A percentile compares a stretch with the other conserved stretches of the same genome.
Conservation (phyloP, 768 basidiomycete genomes). For the Mycena sanguinolenta region DNA sequence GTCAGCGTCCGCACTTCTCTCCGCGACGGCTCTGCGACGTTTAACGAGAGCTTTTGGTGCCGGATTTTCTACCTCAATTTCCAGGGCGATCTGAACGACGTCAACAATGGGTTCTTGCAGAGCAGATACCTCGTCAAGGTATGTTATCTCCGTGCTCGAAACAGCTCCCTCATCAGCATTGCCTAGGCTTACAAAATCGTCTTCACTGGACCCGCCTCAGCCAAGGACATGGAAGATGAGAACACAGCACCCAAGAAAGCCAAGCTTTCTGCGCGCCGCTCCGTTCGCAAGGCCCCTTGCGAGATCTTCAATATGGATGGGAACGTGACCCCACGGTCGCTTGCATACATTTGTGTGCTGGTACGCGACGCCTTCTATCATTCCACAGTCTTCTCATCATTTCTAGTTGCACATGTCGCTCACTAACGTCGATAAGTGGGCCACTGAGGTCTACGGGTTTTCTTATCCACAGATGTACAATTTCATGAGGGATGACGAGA, state of each 20-base stretch:
- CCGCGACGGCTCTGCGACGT: background rate
- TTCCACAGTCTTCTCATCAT: background rate
- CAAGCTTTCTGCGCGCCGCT: background rate
- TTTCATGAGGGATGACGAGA: too few relatives aligned
- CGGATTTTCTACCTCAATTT: conserved; percentile 21
- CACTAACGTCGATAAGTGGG: conserved; percentile 7
- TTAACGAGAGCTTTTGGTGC: conserved; percentile 21
- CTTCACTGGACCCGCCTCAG: conserved; percentile 15
- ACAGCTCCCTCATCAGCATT: background rate
- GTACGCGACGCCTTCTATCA: background rate
- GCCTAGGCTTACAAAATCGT: conserved; percentile 11
- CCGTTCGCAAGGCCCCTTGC: conserved; percentile 15
- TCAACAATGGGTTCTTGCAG: conserved; percentile 15
- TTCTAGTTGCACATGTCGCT: background rate
- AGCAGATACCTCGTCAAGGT: conserved; percentile 29
- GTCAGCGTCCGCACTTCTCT: conserved; percentile 6
- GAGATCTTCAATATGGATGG: conserved; percentile 27
- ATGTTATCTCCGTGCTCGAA: background rate
- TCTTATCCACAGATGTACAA: conserved; percentile 28
- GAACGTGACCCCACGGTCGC: conserved; percentile 25
- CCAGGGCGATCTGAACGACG: conserved; percentile 12
- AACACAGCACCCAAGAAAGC: conserved; percentile 20
- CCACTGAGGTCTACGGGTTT: background rate
- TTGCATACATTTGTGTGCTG: conserved; percentile 17
- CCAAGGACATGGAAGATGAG: conserved; percentile 11